Percentiles rank a stretch among this genome's conserved stretches.
Conservation (phyloP, 345 rosid genomes). For the Brassica cretica region DNA sequence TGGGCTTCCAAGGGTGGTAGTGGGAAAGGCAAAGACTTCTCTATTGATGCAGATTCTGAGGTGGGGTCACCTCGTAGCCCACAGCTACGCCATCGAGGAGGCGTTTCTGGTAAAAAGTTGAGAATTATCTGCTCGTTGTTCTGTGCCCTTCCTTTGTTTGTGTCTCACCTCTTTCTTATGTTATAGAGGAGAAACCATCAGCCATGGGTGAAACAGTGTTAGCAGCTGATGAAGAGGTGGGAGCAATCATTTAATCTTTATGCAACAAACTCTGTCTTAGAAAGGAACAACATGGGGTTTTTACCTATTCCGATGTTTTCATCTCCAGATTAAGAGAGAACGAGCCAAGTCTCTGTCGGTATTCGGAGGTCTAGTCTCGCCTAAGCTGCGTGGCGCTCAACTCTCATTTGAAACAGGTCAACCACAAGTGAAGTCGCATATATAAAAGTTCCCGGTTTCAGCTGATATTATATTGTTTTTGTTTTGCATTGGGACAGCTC, state of each 20-base stretch:
- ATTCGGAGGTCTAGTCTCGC: constrained; percentile 86
- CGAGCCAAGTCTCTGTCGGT: constrained; percentile 62
- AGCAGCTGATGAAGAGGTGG: constrained; percentile 37
- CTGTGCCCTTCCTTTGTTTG: background rate
- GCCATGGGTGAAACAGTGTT: constrained; percentile 16
- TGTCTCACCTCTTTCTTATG: constrained; percentile 23
- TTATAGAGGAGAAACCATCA: constrained; percentile 27
- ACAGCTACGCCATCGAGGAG: constrained; percentile 49
- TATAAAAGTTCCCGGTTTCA: background rate
- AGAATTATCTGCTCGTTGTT: constrained; percentile 3
- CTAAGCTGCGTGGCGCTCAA: constrained; percentile 82
- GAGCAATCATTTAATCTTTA: background rate
- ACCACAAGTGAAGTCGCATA: background rate
- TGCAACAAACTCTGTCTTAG: too few relatives aligned
- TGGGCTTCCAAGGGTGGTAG: constrained; percentile 57
- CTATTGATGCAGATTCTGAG: constrained; percentile 34
- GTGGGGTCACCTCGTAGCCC: constrained; percentile 42
- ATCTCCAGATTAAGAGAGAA: constrained; percentile 64
- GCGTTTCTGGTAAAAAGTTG: constrained; percentile 49
- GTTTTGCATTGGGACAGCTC: constrained; percentile 46
- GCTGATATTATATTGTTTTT: background rate
- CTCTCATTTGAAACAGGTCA: constrained; percentile 86
- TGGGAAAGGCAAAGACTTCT: constrained; percentile 34
- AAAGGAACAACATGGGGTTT: background rate
- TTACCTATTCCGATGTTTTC: constrained; percentile 19